Evolutionary conservation across 331 rosid species (phyloP), one percentile per base, ranked within the genome.

Genomic region (Quercus phellos): DNA sequence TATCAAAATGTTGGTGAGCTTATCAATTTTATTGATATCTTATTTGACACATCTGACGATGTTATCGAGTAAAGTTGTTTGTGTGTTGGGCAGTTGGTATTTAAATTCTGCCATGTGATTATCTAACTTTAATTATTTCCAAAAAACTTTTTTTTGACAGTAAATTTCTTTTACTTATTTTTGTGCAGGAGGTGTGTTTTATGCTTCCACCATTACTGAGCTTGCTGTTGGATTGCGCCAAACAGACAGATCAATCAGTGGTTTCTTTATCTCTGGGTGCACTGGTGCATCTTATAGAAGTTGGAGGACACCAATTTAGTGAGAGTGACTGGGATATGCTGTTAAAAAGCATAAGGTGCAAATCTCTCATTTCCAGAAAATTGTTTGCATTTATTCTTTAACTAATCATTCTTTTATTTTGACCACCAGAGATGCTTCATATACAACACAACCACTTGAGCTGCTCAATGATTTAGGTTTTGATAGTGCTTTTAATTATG

Each of bases 251-350:
- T 83, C 99, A 96, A 81, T 87, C 98, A 0, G 99, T 96, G 79
- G 99, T 96, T 74, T 96, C 99, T 66, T 86, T 96, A 84, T 90
- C 99, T 83, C 94, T 96, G 72, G 99, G 96, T 82, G 99, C 99
- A 59, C 82, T 96, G 73, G 97, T 89, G 77, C 99, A 96, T 86
- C 94, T 96, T 74, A 91, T 90, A 80, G 98, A 96, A 84, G 99
- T 93, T 21, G 99, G 99, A 75, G 99, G 99, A 69, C 99, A 96
- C 88, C 99, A 96, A 76, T 96, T 96, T 77, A 93, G 96, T 78
- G 94, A 89, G 74, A 85, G 77, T 27, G 99, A 96, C 81, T 96
- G 99, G 99, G 94, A 96, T 78, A 91, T 93, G 17, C 85, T 96
- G 77, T 88, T 96, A 84, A 93, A 84, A 83, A 93, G 99, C 93